Percentiles rank a stretch among this genome's conserved stretches.
Conservation (phyloP, 129 eudicot species). For the Oenanthe sinensis region DNA sequence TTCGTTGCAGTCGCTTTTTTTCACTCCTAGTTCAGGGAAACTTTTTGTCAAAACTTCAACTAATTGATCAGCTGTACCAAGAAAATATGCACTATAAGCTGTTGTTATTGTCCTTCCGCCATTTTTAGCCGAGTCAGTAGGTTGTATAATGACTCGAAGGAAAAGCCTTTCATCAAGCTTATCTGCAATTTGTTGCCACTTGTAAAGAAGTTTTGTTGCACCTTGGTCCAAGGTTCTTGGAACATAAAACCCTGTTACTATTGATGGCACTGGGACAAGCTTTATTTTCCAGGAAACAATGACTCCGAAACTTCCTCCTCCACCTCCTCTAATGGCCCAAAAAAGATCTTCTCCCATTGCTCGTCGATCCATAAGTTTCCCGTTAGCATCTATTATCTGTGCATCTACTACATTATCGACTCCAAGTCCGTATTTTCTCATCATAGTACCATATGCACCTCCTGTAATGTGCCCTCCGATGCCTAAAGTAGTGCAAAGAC, state of each 20-base stretch:
- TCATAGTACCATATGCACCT: slow-evolving; percentile 71
- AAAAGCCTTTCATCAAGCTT: slow-evolving; percentile 42
- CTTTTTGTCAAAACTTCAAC: slow-evolving; percentile 26
- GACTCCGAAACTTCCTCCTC: slow-evolving; percentile 66
- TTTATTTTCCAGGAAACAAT: slow-evolving; percentile 64
- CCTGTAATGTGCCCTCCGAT: slow-evolving; percentile 83
- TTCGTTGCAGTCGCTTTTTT: slow-evolving; percentile 43
- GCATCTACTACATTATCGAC: slow-evolving; percentile 68
- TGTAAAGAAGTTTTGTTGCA: slow-evolving; percentile 39
- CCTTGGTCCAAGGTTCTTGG: slow-evolving; percentile 36
- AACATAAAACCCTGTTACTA: slow-evolving; percentile 53
- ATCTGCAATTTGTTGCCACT: slow-evolving; percentile 52
- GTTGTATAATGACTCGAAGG: slow-evolving; percentile 35
- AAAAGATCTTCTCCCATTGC: slow-evolving; percentile 81
- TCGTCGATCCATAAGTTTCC: slow-evolving; percentile 40
- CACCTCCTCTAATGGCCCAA: slow-evolving; percentile 78
- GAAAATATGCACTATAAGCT: slow-evolving; percentile 49
- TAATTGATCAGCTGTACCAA: slow-evolving; percentile 42
- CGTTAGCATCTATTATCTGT: slow-evolving; percentile 43
- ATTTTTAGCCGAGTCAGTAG: slow-evolving; percentile 12
- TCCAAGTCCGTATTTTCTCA: slow-evolving; percentile 72
- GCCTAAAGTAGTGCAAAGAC: slow-evolving; percentile 67
- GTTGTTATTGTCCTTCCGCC: slow-evolving; percentile 31
- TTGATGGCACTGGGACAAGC: slow-evolving; percentile 55
- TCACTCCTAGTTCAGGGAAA: slow-evolving; percentile 66